These are phyloP conservation scores for Eragrostis nindensis DNA, from an alignment of 176 grass and related monocot genomes.

Conservation along the genomic window DNA sequence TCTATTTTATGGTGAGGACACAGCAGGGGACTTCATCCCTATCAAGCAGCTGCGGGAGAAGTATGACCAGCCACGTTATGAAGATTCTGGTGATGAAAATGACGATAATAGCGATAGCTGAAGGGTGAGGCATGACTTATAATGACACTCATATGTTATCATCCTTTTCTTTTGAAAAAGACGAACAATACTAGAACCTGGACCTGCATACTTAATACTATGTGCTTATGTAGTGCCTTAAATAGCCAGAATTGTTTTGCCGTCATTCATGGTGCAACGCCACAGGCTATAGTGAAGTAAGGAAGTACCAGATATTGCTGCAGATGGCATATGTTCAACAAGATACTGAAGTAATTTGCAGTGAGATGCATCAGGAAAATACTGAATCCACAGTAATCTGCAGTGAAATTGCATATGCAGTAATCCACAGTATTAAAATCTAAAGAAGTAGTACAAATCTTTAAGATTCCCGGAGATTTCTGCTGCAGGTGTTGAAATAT, in stretches of 20 bases:
- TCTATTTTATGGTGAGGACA: slow-evolving; percentile 85
- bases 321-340: background rate
- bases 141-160: background rate
- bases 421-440: too few species aligned
- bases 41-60: slow-evolving; percentile 93
- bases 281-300: background rate
- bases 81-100: slow-evolving; percentile 64
- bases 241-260: slow-evolving; percentile 7
- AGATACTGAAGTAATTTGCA: background rate
- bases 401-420: background rate
- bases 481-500: too few species aligned
- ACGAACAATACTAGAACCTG: background rate
- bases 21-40: slow-evolving; percentile 84
- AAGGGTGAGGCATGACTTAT: slow-evolving; percentile 29
- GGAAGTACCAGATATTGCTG: background rate
- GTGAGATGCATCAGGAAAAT: background rate
- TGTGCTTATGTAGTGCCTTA: background rate
- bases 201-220: background rate
- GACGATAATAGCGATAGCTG: slow-evolving; percentile 40
- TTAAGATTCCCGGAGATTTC: too few species aligned
- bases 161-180: background rate
- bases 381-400: background rate
- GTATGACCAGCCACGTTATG: slow-evolving; percentile 75
- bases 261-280: slow-evolving; percentile 2
- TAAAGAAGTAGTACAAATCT: too few species aligned